These are phyloP conservation scores for Neurospora sp. DNA, from an alignment of 495 filamentous ascomycete genomes.

Conservation along the genomic window DNA sequence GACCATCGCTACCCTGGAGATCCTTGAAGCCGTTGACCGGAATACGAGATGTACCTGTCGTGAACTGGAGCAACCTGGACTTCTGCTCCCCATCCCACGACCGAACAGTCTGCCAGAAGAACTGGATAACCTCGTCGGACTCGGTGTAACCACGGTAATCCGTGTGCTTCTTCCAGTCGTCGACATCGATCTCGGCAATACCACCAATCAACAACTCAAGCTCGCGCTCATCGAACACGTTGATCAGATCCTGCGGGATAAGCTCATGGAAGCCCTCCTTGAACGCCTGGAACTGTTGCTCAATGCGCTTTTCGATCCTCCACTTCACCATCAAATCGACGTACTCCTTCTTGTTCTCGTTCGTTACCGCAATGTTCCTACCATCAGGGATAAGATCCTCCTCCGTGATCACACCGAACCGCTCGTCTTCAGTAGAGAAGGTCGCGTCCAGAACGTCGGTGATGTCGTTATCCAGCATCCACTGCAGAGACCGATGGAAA, in stretches of 20 bases:
- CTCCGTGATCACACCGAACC: constrained; percentile 85
- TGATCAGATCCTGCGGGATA: constrained; percentile 91
- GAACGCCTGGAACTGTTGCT: constrained; percentile 97
- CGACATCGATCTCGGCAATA: constrained; percentile 98
- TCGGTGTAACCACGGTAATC: constrained; percentile 99
- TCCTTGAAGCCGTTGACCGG: constrained; percentile 99
- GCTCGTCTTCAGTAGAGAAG: constrained; percentile 93
- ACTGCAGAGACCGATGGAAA: constrained; percentile 88
- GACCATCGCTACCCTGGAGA: constrained; percentile 93
- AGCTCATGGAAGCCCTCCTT: constrained; percentile 95
- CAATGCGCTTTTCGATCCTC: constrained; percentile 96
- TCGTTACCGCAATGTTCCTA: constrained; percentile 86
- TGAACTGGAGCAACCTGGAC: constrained; percentile 90
- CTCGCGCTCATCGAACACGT: constrained; percentile 97
- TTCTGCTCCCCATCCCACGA: constrained; percentile 98
- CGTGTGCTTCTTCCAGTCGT: constrained; percentile 99
- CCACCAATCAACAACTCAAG: constrained; percentile 93
- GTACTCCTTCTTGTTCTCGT: constrained; percentile 93
- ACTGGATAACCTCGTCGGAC: constrained; percentile 88
- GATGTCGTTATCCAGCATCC: constrained; percentile 97
- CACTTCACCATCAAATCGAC: constrained; percentile 96
- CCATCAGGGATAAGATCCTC: constrained; percentile 90
- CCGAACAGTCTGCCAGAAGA: constrained; percentile 96
- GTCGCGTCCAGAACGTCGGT: constrained; percentile 79
- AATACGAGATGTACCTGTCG: constrained; percentile 93